These are phyloP conservation scores for Jamesozyma gamospora DNA, from an alignment of 805 yeast species.

Conservation along the genomic window DNA sequence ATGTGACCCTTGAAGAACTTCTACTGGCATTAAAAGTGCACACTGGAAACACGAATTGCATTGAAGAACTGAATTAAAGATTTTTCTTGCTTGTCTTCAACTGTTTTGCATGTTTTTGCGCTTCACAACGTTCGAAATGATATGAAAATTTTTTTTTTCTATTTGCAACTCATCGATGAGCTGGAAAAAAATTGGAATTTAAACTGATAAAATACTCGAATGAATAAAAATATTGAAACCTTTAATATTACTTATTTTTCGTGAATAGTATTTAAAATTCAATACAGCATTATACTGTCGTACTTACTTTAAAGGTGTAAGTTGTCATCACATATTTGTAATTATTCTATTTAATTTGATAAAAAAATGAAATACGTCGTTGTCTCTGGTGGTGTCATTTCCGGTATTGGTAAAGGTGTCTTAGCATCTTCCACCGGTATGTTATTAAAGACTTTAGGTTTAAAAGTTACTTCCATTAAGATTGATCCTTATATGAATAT, in stretches of 20 bases:
- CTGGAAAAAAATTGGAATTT: no score
- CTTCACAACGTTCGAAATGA: not conserved
- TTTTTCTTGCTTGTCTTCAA: no score
- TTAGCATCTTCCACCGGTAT: constrained; percentile 95
- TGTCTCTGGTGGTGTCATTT: constrained; percentile 98
- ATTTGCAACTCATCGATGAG: constrained; percentile 1
- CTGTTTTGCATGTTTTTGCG: not conserved
- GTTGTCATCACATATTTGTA: no score
- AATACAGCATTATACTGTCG: constrained; percentile 2
- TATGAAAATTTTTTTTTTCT: constrained; percentile 1
- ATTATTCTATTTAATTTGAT: not conserved
- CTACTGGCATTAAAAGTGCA: constrained; percentile 16
- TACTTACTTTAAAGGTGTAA: not conserved
- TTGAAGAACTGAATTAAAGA: no score
- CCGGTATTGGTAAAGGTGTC: constrained; percentile 99
- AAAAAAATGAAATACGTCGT: constrained; percentile 84
- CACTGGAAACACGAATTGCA: constrained; percentile 5
- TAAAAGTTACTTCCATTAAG: constrained; percentile 92
- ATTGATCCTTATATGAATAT: constrained; percentile 98
- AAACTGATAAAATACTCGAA: no score
- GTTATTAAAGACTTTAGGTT: constrained; percentile 83
- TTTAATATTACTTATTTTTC: not conserved
- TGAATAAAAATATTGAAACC: not conserved
- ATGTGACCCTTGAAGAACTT: constrained; percentile 12
- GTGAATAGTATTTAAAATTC: not conserved